These are phyloP conservation scores for Penicillium arizonense DNA, from an alignment of 495 filamentous ascomycete genomes.

Conservation along the genomic window DNA sequence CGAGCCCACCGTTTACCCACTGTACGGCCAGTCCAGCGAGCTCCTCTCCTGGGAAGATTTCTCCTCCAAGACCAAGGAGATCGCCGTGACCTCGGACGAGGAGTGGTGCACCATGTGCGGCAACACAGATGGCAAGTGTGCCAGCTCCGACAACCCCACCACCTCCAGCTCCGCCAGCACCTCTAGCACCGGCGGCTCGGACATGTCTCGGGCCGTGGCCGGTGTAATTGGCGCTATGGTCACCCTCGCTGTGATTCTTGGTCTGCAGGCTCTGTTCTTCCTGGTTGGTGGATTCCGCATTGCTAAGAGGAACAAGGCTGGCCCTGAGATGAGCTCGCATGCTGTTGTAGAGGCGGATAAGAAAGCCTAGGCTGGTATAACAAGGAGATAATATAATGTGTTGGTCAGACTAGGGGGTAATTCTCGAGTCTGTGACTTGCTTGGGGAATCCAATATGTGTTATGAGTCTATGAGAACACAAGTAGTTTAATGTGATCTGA, in stretches of 20 bases:
- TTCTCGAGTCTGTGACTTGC: conserved; percentile 11
- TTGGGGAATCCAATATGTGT: conserved; percentile 1
- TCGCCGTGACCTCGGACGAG: conserved; percentile 34
- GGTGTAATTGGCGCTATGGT: conserved; percentile 66
- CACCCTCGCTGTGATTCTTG: conserved; percentile 54
- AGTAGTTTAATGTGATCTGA: conserved; percentile 4
- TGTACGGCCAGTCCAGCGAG: conserved; percentile 36
- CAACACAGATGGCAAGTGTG: conserved; percentile 40
- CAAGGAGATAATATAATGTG: not conserved
- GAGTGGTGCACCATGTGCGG: conserved; percentile 49
- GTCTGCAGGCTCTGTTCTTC: conserved; percentile 45
- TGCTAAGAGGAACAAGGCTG: conserved; percentile 19
- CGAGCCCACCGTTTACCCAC: conserved; percentile 34
- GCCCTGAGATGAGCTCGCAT: conserved; percentile 7
- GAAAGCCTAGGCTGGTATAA: conserved; percentile 6
- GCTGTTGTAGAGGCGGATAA: conserved; percentile 14
- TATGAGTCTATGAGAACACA: conserved; percentile 12
- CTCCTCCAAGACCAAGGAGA: conserved; percentile 29
- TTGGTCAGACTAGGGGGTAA: not conserved
- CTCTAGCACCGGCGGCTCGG: conserved; percentile 12
- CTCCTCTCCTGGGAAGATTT: conserved; percentile 44
- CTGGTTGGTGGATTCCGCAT: conserved; percentile 33
- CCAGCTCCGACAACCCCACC: conserved; percentile 2
- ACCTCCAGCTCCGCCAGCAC: conserved; percentile 7
- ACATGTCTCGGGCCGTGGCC: conserved; percentile 42